These are phyloP conservation scores for Boletus reticuloceps DNA, from an alignment of 768 basidiomycete genomes.

Conservation along the genomic window DNA sequence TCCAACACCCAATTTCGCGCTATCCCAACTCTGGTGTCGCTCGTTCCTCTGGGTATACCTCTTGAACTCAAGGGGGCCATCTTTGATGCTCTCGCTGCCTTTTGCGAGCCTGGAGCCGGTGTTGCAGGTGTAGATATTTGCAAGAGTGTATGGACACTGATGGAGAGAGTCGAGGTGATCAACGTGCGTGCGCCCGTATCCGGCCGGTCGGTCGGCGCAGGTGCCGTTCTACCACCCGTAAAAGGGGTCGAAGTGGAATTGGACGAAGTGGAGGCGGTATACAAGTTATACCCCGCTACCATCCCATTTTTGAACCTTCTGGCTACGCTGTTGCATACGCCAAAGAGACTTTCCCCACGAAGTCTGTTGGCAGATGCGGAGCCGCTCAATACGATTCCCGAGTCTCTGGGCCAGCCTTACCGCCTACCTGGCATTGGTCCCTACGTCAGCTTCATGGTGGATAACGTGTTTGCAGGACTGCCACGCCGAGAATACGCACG, in stretches of 20 bases:
- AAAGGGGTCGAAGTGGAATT: constrained; percentile 86
- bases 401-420: constrained; percentile 76
- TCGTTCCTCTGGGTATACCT: constrained; percentile 79
- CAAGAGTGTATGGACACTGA: constrained; percentile 75
- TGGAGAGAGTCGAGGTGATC: constrained; percentile 84
- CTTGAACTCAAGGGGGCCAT: constrained; percentile 88
- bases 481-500: constrained; percentile 70
- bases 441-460: constrained; percentile 83
- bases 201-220: constrained; percentile 26
- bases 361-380: constrained; percentile 59
- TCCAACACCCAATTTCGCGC: constrained; percentile 78
- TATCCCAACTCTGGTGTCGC: constrained; percentile 72
- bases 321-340: constrained; percentile 78
- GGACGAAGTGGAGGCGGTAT: constrained; percentile 80
- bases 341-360: constrained; percentile 64
- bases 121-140: constrained; percentile 73
- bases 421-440: constrained; percentile 78
- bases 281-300: constrained; percentile 82
- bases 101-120: constrained; percentile 80
- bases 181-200: constrained; percentile 57
- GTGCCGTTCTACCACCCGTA: constrained; percentile 44
- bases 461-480: constrained; percentile 83
- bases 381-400: constrained; percentile 72
- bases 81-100: constrained; percentile 77
- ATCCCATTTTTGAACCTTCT: constrained; percentile 85